Conservation (phyloP, 2,329 filamentous ascomycete species). For the Fusarium sterilihyphosum region DNA sequence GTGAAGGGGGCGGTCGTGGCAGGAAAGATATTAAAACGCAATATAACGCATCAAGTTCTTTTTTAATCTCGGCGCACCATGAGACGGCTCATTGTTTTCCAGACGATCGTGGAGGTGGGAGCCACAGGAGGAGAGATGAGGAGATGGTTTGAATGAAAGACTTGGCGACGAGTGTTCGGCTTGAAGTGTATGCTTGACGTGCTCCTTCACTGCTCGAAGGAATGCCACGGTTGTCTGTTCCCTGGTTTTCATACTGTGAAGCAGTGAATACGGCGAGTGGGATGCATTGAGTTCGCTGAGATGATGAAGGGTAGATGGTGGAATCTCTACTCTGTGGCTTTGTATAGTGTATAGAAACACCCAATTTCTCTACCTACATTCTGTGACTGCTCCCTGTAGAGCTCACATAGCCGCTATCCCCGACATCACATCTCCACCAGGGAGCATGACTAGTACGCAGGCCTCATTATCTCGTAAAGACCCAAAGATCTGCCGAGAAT, state of each 20-base stretch:
- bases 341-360: constrained; percentile 53
- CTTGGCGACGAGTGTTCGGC: constrained; percentile 14
- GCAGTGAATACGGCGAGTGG: neutral
- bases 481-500: neutral
- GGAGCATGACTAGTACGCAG: neutral
- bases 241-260: neutral
- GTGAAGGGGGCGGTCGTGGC: neutral
- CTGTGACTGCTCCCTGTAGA: neutral
- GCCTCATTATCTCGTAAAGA: neutral
- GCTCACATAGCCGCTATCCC: neutral
- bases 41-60: constrained; percentile 22
- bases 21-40: constrained; percentile 21
- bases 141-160: constrained; percentile 27
- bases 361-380: constrained; percentile 22
- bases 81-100: constrained; percentile 30
- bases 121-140: constrained; percentile 1
- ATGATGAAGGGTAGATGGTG: constrained; percentile 15
- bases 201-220: constrained; percentile 1
- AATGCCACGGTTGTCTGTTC: neutral
- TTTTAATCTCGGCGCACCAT: constrained; percentile 37
- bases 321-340: constrained; percentile 35
- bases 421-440: neutral
- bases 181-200: constrained; percentile 1
- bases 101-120: constrained; percentile 17
- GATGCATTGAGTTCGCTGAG: neutral